A percentile compares a stretch with the other conserved stretches of the same genome.
These are phyloP conservation scores for Poa pratensis DNA, from an alignment of 176 grass and related monocot genomes.

Conservation along the genomic window DNA sequence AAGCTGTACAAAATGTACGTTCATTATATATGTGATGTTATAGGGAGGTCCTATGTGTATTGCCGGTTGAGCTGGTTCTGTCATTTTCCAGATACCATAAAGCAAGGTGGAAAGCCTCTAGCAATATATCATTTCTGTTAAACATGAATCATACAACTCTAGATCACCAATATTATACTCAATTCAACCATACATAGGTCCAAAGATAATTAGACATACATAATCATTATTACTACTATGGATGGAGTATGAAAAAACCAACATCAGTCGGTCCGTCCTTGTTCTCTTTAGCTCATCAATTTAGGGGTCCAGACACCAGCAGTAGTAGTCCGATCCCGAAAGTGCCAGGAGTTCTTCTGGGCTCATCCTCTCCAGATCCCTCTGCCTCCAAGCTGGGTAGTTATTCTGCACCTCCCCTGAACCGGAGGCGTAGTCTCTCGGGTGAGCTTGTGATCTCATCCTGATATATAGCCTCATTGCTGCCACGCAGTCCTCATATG, in stretches of 20 bases:
- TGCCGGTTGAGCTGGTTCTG: not conserved
- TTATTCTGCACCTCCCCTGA: slow-evolving; percentile 73
- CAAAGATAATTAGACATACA: slow-evolving; percentile 42
- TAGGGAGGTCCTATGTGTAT: slow-evolving; percentile 27
- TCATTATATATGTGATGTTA: slow-evolving; percentile 16
- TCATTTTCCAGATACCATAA: slow-evolving; percentile 18
- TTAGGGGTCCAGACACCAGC: slow-evolving; percentile 86
- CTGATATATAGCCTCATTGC: slow-evolving; percentile 74
- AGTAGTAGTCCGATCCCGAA: slow-evolving; percentile 88
- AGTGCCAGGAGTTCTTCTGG: slow-evolving; percentile 74
- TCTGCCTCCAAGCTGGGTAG: slow-evolving; percentile 77
- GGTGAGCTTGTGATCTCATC: slow-evolving; percentile 75
- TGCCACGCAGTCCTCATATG: slow-evolving; percentile 75
- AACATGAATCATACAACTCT: slow-evolving; percentile 21
- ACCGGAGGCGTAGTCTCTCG: slow-evolving; percentile 53
- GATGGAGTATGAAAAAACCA: slow-evolving; percentile 18
- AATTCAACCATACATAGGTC: slow-evolving; percentile 28
- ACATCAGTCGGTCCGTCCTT: slow-evolving; percentile 32
- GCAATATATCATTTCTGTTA: slow-evolving; percentile 12
- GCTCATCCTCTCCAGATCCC: slow-evolving; percentile 88
- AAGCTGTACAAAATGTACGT: slow-evolving; percentile 26
- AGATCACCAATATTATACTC: slow-evolving; percentile 32
- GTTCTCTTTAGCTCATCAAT: slow-evolving; percentile 39
- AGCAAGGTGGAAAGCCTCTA: not conserved
- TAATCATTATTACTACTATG: slow-evolving; percentile 18